Conservation (phyloP, 1,139 yeast genomes). For the Debaryomyces robertsiae region DNA sequence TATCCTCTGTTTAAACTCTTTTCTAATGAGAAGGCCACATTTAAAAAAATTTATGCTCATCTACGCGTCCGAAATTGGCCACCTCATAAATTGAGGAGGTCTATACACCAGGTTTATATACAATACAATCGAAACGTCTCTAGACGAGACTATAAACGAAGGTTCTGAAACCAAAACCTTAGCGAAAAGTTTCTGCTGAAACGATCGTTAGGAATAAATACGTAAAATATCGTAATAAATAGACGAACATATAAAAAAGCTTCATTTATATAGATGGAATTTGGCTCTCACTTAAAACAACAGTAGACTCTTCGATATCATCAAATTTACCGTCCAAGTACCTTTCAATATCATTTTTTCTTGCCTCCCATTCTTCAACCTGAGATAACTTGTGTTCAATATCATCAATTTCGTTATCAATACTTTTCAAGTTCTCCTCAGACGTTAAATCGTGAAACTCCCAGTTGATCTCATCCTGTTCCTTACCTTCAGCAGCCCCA, state of each 20-base stretch:
- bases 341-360: conserved; percentile 47
- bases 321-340: conserved; percentile 44
- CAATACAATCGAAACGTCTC: conserved; percentile 1
- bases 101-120: conserved; percentile 2
- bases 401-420: conserved; percentile 68
- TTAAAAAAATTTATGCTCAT: conserved; percentile 9
- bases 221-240: not conserved
- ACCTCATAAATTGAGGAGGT: conserved; percentile 2
- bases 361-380: conserved; percentile 53
- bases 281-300: conserved; percentile 9
- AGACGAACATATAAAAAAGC: not conserved
- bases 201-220: no score
- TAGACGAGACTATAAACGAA: no score
- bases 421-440: conserved; percentile 60
- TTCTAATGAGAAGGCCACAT: not conserved
- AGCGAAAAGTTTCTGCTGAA: no score
- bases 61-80: conserved; percentile 12
- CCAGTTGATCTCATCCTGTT: conserved; percentile 27
- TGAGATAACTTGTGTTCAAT: conserved; percentile 56
- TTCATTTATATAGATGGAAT: not conserved
- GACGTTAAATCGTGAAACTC: conserved; percentile 53
- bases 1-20: conserved; percentile 1
- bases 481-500: conserved; percentile 28
- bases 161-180: no score
- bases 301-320: conserved; percentile 15